Percentiles rank a stretch among this genome's conserved stretches.
Evolutionary conservation across 1,284 basidiomycete species (phyloP).

Genomic region (Apiotrichum brassicae): DNA sequence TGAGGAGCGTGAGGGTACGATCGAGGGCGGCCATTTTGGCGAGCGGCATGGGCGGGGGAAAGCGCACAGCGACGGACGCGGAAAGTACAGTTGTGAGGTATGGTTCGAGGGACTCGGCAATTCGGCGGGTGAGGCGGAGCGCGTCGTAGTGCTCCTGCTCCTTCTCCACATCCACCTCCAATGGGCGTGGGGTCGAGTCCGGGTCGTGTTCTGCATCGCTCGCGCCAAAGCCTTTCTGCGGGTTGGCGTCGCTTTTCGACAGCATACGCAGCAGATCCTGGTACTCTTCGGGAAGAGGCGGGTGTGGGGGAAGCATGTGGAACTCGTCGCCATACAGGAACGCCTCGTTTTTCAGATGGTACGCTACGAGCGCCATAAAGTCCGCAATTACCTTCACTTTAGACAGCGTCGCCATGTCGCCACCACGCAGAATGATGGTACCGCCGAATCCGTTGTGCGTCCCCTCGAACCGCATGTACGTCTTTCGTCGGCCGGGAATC

Average conservation of each 20-base stretch:
- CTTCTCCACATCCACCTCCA: slow-evolving; percentile 62
- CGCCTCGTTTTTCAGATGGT: slow-evolving; percentile 82
- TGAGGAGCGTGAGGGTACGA: slow-evolving; percentile 60
- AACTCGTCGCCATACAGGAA: slow-evolving; percentile 91
- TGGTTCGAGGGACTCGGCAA: slow-evolving; percentile 70
- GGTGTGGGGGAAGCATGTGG: slow-evolving; percentile 61
- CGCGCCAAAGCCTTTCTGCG: background rate
- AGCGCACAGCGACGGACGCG: slow-evolving; percentile 79
- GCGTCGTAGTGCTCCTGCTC: slow-evolving; percentile 59
- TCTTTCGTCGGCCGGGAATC: slow-evolving; percentile 86
- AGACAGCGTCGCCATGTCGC: slow-evolving; percentile 66
- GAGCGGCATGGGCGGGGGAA: slow-evolving; percentile 82
- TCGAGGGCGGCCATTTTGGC: slow-evolving; percentile 80
- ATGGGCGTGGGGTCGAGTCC: slow-evolving; percentile 21
- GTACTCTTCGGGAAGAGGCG: slow-evolving; percentile 30
- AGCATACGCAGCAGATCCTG: slow-evolving; percentile 31
- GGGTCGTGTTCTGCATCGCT: background rate
- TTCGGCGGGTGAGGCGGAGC: slow-evolving; percentile 31
- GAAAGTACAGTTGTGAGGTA: slow-evolving; percentile 81
- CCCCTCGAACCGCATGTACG: slow-evolving; percentile 95
- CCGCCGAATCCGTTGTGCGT: slow-evolving; percentile 87
- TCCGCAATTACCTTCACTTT: slow-evolving; percentile 87
- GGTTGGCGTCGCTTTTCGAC: slow-evolving; percentile 5
- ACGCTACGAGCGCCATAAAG: slow-evolving; percentile 83
- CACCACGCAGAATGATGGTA: slow-evolving; percentile 89